Evolutionary conservation across 257 asterid species (phyloP), one percentile per base, ranked within the genome.

Genomic region (Primulina huaijiensis): DNA sequence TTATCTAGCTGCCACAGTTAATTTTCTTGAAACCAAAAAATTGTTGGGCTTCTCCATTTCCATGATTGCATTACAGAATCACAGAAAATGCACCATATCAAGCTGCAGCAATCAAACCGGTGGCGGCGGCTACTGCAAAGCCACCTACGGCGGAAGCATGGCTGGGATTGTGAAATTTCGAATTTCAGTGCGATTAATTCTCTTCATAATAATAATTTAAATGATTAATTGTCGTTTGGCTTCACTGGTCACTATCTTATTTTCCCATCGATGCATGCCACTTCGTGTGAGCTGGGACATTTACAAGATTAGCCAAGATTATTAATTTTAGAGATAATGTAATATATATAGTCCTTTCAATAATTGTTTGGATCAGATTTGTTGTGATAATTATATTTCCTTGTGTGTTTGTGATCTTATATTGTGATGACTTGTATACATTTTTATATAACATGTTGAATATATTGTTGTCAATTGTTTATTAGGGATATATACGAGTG

Each of bases 41-140:
- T 40, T 12, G 2, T 6, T 12, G 52, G 25, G n/a, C 20, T 29
- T n/a, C 6, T 50, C 11, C 20, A 14, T 46, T 27, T 67, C 3
- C 17, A 10, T 6, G 7, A 65, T 50, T 66, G 10, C 14, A 2
- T 35, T 37, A 38, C 69, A 75, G 85, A 68, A 74, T 70, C 34
- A 67, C 79, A 11, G 80, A 76, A 30, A 74, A 72, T 27, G 80
- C 80, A 55, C 86, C 84, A 2, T 82, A 82, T 63, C 80, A 71
- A 52, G 65, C 55, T 12, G 19, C 55, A 4, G 55, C 67, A 2
- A 73, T 55, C 74, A 82, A 79, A 17, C 78, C 82, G 3, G 30
- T 0, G 0, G 53, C 34, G 40, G 14, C 27, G 52, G 76, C 30
- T 40, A 73, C 68, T 34, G 21, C 62, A 55, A 29, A 60, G 53